Percentiles rank a stretch among this genome's conserved stretches.
These are phyloP conservation scores for Brassica balearica DNA, from an alignment of 441 rosid genomes.

Conservation along the genomic window DNA sequence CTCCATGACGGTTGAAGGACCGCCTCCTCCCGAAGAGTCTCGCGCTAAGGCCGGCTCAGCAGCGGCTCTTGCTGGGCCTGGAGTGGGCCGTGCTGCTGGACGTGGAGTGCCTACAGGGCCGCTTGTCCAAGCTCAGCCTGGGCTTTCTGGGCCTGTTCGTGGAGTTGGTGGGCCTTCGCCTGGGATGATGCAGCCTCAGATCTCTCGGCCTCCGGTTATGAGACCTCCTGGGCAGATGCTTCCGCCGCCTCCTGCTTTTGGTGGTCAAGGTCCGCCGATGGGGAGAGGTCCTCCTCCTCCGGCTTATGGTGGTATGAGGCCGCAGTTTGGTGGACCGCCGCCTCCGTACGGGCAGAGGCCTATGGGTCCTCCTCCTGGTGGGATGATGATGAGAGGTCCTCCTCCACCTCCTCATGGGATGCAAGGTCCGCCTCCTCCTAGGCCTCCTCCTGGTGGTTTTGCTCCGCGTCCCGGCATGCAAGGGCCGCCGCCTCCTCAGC, in stretches of 20 bases:
- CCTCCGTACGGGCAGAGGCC: constrained; percentile 91
- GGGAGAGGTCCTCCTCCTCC: constrained; percentile 63
- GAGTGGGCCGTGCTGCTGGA: constrained; percentile 94
- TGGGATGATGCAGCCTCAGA: constrained; percentile 99
- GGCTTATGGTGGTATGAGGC: constrained; percentile 62
- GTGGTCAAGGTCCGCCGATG: constrained; percentile 56
- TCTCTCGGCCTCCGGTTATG: constrained; percentile 77
- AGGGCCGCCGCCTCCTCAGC: constrained; percentile 62
- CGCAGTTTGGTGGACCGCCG: constrained; percentile 72
- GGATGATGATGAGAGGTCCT: constrained; percentile 97
- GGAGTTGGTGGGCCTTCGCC: constrained; percentile 98
- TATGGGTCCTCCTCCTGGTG: constrained; percentile 73
- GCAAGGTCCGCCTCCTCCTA: constrained; percentile 83
- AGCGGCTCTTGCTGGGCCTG: constrained; percentile 77
- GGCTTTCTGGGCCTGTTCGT: constrained; percentile 91
- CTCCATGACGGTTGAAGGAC: constrained; percentile 98
- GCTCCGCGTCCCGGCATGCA: constrained; percentile 82
- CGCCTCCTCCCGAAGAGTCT: constrained; percentile 97
- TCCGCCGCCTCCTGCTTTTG: constrained; percentile 64
- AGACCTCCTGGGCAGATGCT: constrained; percentile 86
- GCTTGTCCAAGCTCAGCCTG: constrained; percentile 95
- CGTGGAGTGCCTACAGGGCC: constrained; percentile 95
- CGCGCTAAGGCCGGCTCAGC: constrained; percentile 82
- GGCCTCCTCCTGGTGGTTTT: constrained; percentile 57
- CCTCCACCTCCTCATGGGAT: constrained; percentile 89